Percentiles rank a stretch among this genome's conserved stretches.
Conservation (phyloP, 139 green algal species). For the Coelastrella sp. region DNA sequence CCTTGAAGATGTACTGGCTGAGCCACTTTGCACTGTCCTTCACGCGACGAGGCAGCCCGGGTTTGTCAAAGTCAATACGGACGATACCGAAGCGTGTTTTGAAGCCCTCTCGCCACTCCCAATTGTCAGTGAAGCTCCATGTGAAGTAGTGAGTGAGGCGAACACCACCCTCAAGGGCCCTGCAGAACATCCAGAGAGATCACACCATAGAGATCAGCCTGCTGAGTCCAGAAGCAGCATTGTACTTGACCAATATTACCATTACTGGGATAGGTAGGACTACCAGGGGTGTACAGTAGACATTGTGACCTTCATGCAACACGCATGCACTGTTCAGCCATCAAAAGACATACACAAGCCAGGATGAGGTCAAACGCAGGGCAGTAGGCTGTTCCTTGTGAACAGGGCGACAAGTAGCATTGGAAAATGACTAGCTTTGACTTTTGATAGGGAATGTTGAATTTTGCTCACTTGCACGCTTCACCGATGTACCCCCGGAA, state of each 20-base stretch:
- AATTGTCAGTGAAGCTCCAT: conserved; percentile 43
- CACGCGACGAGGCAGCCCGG: not conserved
- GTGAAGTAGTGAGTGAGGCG: conserved; percentile 44
- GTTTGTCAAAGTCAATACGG: conserved; percentile 42
- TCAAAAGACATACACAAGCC: no score
- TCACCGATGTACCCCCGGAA: conserved; percentile 46
- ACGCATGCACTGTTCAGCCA: no score
- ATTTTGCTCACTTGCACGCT: conserved; percentile 40
- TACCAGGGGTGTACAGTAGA: no score
- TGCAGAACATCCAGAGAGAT: not conserved
- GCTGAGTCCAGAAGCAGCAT: no score
- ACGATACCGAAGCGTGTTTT: conserved; percentile 41
- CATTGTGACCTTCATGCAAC: no score
- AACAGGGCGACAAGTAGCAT: no score
- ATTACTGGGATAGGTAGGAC: no score
- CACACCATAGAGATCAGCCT: no score
- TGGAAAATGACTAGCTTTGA: not conserved
- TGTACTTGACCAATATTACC: no score
- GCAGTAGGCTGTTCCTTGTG: no score
- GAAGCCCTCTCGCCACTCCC: conserved; percentile 51
- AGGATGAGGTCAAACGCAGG: no score
- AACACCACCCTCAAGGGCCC: conserved; percentile 24
- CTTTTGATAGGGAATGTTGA: not conserved
- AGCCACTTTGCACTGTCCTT: conserved; percentile 46
- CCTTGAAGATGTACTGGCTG: conserved; percentile 27